A percentile compares a stretch with the other conserved stretches of the same genome.
Conservation (phyloP, 2,329 filamentous ascomycete genomes). For the Monosporascus sp. region DNA sequence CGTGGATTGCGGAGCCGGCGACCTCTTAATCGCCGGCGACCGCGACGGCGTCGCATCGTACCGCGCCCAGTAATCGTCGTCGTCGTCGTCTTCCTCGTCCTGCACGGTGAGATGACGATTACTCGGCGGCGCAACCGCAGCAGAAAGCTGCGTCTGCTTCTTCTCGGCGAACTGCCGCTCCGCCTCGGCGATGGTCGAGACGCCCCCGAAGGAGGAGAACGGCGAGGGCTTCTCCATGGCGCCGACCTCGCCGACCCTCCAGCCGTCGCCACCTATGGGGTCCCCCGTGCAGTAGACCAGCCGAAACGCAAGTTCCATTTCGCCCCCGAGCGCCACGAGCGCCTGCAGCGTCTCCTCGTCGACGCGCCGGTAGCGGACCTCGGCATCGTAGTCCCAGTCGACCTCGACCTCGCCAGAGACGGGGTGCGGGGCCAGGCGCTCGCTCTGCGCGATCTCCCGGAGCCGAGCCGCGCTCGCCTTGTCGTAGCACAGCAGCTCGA, state of each 20-base stretch:
- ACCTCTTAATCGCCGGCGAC: slow-evolving; percentile 58
- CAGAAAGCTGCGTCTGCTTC: slow-evolving; percentile 17
- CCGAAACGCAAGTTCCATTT: slow-evolving; percentile 58
- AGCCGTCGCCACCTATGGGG: slow-evolving; percentile 58
- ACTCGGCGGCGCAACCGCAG: slow-evolving; percentile 3
- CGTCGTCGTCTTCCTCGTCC: slow-evolving; percentile 58
- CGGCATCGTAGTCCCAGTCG: slow-evolving; percentile 61
- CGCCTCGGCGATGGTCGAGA: slow-evolving; percentile 51
- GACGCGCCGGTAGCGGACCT: slow-evolving; percentile 60
- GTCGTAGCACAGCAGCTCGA: slow-evolving; percentile 68
- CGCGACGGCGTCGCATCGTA: slow-evolving; percentile 67
- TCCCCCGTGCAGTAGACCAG: slow-evolving; percentile 68
- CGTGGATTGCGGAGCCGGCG: slow-evolving; percentile 51
- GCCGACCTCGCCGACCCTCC: slow-evolving; percentile 68
- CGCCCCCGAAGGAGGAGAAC: slow-evolving; percentile 49
- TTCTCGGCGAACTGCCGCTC: slow-evolving; percentile 48
- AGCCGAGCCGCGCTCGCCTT: slow-evolving; percentile 51
- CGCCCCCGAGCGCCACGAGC: slow-evolving; percentile 51
- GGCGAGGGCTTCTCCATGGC: slow-evolving; percentile 53
- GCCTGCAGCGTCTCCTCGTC: slow-evolving; percentile 73
- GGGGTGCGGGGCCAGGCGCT: slow-evolving; percentile 72
- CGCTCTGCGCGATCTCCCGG: slow-evolving; percentile 54
- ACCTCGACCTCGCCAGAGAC: slow-evolving; percentile 76
- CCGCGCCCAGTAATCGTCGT: slow-evolving; percentile 75
- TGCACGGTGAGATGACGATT: slow-evolving; percentile 2